phyloP scores from a whole-genome alignment of 2,329 filamentous ascomycete genomes.

The Zopfia rhizophila region DNA sequence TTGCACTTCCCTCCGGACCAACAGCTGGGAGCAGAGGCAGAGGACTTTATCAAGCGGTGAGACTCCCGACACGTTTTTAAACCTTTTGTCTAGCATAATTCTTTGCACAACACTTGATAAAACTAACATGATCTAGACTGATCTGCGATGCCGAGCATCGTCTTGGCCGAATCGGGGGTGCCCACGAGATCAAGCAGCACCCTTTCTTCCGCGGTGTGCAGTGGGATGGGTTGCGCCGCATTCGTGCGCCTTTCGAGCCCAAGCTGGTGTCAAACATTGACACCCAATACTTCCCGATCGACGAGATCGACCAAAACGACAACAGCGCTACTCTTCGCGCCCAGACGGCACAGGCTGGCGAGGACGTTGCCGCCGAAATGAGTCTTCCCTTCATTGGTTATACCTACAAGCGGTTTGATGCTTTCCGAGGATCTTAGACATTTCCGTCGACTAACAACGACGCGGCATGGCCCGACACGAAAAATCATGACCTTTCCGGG shows the following conservation, averaged over 20 bases:
- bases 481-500: constrained; percentile 17
- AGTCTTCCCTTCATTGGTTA: constrained; percentile 96
- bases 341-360: constrained; percentile 76
- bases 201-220: constrained; percentile 97
- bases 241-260: constrained; percentile 95
- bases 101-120: constrained; percentile 17
- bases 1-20: constrained; percentile 98
- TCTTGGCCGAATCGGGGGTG: constrained; percentile 82
- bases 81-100: constrained; percentile 2
- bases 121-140: constrained; percentile 67
- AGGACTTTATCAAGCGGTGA: constrained; percentile 91
- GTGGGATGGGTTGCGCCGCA: constrained; percentile 90
- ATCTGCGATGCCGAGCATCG: constrained; percentile 95
- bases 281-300: constrained; percentile 97
- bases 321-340: constrained; percentile 88
- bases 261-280: constrained; percentile 93
- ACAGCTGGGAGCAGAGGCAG: constrained; percentile 85
- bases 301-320: constrained; percentile 97
- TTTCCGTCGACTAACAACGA: constrained; percentile 17
- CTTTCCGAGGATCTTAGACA: constrained; percentile 60
- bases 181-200: constrained; percentile 92
- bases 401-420: constrained; percentile 96
- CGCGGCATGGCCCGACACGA: constrained; percentile 19
- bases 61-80: too few relatives aligned
- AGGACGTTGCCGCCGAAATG: constrained; percentile 89